phyloP scores from a whole-genome alignment of 2,329 filamentous ascomycete genomes.

The Aspergillus japonicus region DNA sequence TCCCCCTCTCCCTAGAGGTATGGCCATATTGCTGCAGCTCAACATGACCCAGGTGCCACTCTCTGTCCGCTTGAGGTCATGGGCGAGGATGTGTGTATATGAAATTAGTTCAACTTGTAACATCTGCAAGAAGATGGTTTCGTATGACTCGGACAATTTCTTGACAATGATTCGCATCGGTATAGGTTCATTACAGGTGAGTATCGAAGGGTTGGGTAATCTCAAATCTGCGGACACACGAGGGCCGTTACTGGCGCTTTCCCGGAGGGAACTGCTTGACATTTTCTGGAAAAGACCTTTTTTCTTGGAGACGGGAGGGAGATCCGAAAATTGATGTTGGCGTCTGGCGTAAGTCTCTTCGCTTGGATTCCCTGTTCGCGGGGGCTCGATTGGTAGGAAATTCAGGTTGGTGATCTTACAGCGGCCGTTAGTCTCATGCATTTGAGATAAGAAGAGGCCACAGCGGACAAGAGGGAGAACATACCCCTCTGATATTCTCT shows the following conservation, averaged over 20 bases:
- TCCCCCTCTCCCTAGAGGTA: slow-evolving; percentile 62
- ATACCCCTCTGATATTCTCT: slow-evolving; percentile 71
- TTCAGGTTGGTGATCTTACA: slow-evolving; percentile 62
- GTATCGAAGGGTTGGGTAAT: slow-evolving; percentile 79
- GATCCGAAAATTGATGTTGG: slow-evolving; percentile 57
- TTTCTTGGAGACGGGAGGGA: slow-evolving; percentile 47
- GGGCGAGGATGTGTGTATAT: slow-evolving; percentile 74
- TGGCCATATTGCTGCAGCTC: slow-evolving; percentile 67
- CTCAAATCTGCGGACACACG: slow-evolving; percentile 77
- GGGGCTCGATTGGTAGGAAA: slow-evolving; percentile 90
- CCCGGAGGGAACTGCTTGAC: slow-evolving; percentile 26
- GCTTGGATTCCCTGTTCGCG: slow-evolving; percentile 63
- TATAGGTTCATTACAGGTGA: slow-evolving; percentile 84
- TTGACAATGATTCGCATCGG: slow-evolving; percentile 78
- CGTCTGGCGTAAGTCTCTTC: slow-evolving; percentile 84
- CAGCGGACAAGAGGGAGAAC: slow-evolving; percentile 10
- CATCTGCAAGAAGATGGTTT: slow-evolving; percentile 71
- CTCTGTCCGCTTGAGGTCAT: slow-evolving; percentile 70
- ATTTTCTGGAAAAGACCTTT: slow-evolving; percentile 59
- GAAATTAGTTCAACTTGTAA: slow-evolving; percentile 80
- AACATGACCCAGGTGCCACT: slow-evolving; percentile 72
- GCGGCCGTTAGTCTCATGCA: background rate
- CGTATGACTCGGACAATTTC: slow-evolving; percentile 67
- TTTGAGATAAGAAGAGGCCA: background rate
- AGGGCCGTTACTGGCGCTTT: slow-evolving; percentile 41